Percentiles rank a stretch among this genome's conserved stretches.
Evolutionary conservation across 495 filamentous ascomycete species (phyloP).

Genomic region (Talaromyces wortmannii): DNA sequence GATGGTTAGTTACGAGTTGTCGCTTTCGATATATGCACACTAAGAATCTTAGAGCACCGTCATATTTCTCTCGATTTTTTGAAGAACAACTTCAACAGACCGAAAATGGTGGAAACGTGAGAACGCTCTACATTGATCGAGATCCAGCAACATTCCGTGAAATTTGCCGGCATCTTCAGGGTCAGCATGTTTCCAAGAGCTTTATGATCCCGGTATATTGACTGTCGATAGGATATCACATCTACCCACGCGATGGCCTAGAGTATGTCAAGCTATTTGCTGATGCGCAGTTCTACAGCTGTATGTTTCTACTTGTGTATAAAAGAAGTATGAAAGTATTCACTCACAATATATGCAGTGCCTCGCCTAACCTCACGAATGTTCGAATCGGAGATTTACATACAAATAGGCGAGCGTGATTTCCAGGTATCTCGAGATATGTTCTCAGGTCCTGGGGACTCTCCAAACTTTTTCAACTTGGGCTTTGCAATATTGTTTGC

Average conservation of each 20-base stretch:
- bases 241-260: constrained; percentile 71
- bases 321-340: background rate
- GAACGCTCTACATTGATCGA: constrained; percentile 90
- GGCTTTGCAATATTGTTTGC: constrained; percentile 89
- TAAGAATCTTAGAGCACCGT: constrained; percentile 74
- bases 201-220: background rate
- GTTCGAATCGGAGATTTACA: constrained; percentile 89
- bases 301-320: constrained; percentile 32
- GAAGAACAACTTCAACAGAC: constrained; percentile 65
- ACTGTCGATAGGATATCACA: constrained; percentile 62
- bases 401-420: constrained; percentile 74
- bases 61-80: constrained; percentile 96
- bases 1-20: constrained; percentile 68
- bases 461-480: constrained; percentile 92
- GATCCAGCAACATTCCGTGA: constrained; percentile 87
- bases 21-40: constrained; percentile 3
- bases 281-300: constrained; percentile 91
- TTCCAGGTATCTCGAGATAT: constrained; percentile 89
- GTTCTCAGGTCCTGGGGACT: constrained; percentile 78
- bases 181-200: constrained; percentile 17
- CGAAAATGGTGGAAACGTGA: constrained; percentile 45
- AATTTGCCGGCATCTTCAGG: constrained; percentile 87
- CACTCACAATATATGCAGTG: constrained; percentile 34
- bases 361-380: constrained; percentile 88
- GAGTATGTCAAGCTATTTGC: constrained; percentile 91